Percentiles rank a stretch among this genome's conserved stretches.
phyloP scores from a whole-genome alignment of 352 stramenopile genomes.

The Phytophthora ramorum region DNA sequence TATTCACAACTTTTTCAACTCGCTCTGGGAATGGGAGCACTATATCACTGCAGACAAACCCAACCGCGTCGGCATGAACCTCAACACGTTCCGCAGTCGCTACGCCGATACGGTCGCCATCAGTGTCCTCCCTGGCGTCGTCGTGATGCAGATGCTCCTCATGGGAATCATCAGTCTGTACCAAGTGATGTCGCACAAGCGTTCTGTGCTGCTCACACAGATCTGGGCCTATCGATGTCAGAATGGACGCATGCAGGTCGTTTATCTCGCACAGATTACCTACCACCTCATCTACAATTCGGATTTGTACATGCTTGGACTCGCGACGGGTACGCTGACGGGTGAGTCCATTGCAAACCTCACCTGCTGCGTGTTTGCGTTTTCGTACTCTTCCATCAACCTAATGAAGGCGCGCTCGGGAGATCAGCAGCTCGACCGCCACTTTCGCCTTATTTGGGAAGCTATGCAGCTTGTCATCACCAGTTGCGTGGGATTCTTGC shows the following conservation, averaged over 20 bases:
- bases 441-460: conserved; percentile 28
- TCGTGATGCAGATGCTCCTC: conserved; percentile 27
- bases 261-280: conserved; percentile 26
- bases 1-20: conserved; percentile 31
- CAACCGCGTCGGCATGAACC: conserved; percentile 10
- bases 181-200: conserved; percentile 26
- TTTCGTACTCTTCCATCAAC: conserved; percentile 25
- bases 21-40: conserved; percentile 22
- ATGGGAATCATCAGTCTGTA: conserved; percentile 26
- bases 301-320: conserved; percentile 25
- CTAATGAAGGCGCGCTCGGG: conserved; percentile 19
- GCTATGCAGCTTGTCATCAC: conserved; percentile 22
- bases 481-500: not conserved
- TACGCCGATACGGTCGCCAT: conserved; percentile 21
- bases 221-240: conserved; percentile 36
- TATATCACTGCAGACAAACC: not conserved
- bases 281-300: conserved; percentile 32
- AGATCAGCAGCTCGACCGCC: conserved; percentile 21
- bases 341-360: conserved; percentile 24
- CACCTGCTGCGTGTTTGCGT: conserved; percentile 23
- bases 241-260: conserved; percentile 26
- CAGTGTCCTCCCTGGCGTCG: conserved; percentile 24
- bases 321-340: conserved; percentile 32
- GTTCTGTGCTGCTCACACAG: conserved; percentile 28
- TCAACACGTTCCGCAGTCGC: conserved; percentile 21